phyloP scores from a whole-genome alignment of 208 protist species.

The Leishmania martiniquensis region DNA sequence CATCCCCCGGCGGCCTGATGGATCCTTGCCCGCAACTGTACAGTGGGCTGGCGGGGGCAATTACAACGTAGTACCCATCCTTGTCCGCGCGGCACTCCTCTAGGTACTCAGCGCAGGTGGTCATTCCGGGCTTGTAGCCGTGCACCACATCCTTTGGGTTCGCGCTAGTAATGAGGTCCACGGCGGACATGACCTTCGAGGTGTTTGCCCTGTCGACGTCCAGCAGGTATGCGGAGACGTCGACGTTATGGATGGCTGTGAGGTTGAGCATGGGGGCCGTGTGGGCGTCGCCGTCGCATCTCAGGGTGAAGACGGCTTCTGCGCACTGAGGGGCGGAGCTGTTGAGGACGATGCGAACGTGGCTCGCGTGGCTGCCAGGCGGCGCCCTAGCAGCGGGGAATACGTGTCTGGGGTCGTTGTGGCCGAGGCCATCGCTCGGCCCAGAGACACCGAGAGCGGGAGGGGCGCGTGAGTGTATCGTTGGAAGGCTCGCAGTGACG shows the following conservation, averaged over 20 bases:
- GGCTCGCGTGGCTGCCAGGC: background rate
- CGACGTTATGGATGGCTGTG: background rate
- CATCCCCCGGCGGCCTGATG: background rate
- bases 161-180: background rate
- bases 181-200: background rate
- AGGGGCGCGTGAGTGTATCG: background rate
- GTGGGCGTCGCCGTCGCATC: constrained; percentile 3
- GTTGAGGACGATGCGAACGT: constrained; percentile 8
- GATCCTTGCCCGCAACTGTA: background rate
- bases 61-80: background rate
- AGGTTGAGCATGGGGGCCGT: constrained; percentile 7
- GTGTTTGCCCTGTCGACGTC: background rate
- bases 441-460: background rate
- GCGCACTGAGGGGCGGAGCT: constrained; percentile 2
- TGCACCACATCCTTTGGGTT: background rate
- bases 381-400: background rate
- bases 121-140: background rate
- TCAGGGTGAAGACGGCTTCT: constrained; percentile 6
- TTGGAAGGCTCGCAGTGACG: background rate
- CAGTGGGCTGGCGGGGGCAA: constrained; percentile 1
- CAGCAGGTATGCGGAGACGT: background rate
- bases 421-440: background rate
- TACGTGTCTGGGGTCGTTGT: no score
- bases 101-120: constrained; percentile 2
- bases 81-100: background rate